Evolutionary conservation across 2,329 filamentous ascomycete species (phyloP).

Genomic region (Sphaerostilbella broomeana): DNA sequence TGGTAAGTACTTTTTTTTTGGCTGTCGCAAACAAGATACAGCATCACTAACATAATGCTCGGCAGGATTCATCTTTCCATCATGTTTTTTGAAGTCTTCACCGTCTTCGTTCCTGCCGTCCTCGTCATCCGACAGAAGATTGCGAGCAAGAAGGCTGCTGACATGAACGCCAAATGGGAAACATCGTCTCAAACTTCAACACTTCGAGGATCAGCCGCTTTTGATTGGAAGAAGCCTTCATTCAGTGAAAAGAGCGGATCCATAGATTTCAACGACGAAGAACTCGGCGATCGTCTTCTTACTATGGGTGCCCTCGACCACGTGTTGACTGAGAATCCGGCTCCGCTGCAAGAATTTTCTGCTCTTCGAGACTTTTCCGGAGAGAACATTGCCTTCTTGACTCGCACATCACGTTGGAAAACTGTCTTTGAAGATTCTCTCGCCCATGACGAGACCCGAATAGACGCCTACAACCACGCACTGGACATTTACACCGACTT

Average conservation of each 20-base stretch:
- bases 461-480: conserved; percentile 49
- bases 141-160: conserved; percentile 25
- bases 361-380: conserved; percentile 60
- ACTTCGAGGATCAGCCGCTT: conserved; percentile 8
- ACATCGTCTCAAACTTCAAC: conserved; percentile 8
- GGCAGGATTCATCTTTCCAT: conserved; percentile 47
- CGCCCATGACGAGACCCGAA: conserved; percentile 11
- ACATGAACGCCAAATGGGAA: conserved; percentile 15
- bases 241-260: conserved; percentile 9
- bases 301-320: conserved; percentile 57
- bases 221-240: conserved; percentile 1
- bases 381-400: conserved; percentile 63
- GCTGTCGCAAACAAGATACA: conserved; percentile 20
- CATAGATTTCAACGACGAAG: conserved; percentile 10
- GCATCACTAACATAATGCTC: neutral
- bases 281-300: conserved; percentile 37
- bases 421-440: conserved; percentile 17
- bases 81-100: conserved; percentile 52
- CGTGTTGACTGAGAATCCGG: conserved; percentile 50
- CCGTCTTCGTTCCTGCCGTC: conserved; percentile 54
- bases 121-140: conserved; percentile 40
- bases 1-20: conserved; percentile 52
- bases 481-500: conserved; percentile 55
- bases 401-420: conserved; percentile 49
- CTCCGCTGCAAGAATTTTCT: conserved; percentile 56